Base-by-base conservation (phyloP, 176 grass and related monocot genomes). In the Olyra latifolia region DNA sequence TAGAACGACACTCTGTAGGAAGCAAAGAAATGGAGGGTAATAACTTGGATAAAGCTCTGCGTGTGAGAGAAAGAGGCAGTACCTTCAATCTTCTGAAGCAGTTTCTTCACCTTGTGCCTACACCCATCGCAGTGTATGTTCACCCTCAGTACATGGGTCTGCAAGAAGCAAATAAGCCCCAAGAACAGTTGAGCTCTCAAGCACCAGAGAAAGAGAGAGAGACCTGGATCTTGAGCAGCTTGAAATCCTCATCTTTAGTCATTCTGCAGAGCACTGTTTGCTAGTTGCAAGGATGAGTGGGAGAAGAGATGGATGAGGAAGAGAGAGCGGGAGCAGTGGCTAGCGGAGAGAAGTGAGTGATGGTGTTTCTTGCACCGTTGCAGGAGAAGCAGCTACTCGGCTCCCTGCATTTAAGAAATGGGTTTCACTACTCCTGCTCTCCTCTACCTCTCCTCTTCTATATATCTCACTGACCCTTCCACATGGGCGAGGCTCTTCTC, bases 121-220 rank as follows among this genome's bases (percentile, higher is more conserved):
- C 96, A 99, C 20, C 96, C 96, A 66, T 99, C 92, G 65, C 96
- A 99, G 89, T 99, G 96, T 93, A 99, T 99, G 88, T 95, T 93
- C 82, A 99, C 96, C 75, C 82, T 95, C 41, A 99, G 82, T 14
- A 91, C 79, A 87, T 95, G 88, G 61, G 93, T 99, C 96, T 99
- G 86, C 86, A 86, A 87, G 55, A 25, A 82, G 44, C 27, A 76
- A 61, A n/a, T 45, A 73, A 60, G 15, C 29, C 39, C 39, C 62
- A 78, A 74, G 28, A 84, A 74, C 30, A 90, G 80, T 77, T 72
- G 23, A 74, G 71, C 66, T 62, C 24, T 87, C 81, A 69, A 76
- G 28, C 53, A 66, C 1, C 64, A 69, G n/a, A 22, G 62, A 53
- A 17, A 39, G 74, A 56, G 58, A 70, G n/a, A 49, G 3, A 20